Conservation (phyloP, 257 asterid genomes). For the Datura wrightii region DNA sequence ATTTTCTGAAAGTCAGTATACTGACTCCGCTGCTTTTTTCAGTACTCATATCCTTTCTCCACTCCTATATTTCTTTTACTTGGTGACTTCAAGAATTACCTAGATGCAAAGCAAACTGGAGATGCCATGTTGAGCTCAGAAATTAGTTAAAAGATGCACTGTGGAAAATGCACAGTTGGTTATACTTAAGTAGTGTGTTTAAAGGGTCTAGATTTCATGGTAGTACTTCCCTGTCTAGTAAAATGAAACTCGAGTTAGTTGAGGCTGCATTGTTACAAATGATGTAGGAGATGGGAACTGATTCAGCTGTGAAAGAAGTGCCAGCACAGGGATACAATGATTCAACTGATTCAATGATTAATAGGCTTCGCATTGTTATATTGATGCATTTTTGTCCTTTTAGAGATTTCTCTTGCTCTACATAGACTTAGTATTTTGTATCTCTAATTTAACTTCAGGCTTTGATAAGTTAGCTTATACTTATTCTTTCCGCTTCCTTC, state of each 20-base stretch:
- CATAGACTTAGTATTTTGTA: background rate
- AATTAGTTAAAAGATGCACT: background rate
- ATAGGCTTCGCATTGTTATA: background rate
- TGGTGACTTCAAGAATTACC: background rate
- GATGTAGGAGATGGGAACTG: background rate
- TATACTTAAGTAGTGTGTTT: background rate
- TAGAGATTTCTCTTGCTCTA: background rate
- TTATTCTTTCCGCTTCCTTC: background rate
- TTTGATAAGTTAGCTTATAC: background rate
- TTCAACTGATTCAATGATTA: background rate
- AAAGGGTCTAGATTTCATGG: background rate
- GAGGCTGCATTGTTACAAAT: slow-evolving; percentile 3
- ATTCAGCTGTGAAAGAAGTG: background rate
- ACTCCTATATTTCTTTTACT: background rate
- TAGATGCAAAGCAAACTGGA: background rate
- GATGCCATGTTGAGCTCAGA: background rate
- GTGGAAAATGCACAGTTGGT: background rate
- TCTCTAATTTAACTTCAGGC: background rate
- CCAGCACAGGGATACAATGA: background rate
- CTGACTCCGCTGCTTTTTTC: background rate
- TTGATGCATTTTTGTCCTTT: background rate
- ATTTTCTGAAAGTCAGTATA: background rate
- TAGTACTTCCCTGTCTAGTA: background rate
- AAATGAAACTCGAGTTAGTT: slow-evolving; percentile 14
- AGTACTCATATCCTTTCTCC: background rate